phyloP scores from a whole-genome alignment of 257 asterid genomes.

The Cruciata laevipes region DNA sequence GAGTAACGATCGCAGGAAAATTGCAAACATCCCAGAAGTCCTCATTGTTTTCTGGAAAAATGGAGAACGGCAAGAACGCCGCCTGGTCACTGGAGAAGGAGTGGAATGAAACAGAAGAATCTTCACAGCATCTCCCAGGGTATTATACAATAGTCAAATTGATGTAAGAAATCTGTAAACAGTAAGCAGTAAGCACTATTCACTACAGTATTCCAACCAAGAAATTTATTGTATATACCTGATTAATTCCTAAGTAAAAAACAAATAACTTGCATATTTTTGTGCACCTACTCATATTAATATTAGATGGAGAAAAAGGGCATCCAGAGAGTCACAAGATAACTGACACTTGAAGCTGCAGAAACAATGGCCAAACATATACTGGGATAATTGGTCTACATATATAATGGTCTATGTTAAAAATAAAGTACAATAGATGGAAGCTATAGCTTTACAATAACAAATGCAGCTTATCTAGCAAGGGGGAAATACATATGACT shows the following conservation, averaged over 20 bases:
- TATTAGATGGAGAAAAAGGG: background rate
- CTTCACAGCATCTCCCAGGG: background rate
- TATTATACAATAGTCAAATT: background rate
- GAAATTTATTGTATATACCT: background rate
- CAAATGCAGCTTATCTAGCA: slow-evolving; percentile 12
- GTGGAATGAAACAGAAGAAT: background rate
- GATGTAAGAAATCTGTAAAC: background rate
- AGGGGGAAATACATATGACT: slow-evolving; percentile 5
- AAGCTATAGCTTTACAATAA: slow-evolving; percentile 6
- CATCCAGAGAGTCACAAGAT: background rate
- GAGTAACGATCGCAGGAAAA: background rate
- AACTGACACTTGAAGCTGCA: background rate
- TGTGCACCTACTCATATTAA: background rate
- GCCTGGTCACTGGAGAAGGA: background rate
- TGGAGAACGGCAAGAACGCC: background rate
- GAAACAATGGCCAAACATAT: slow-evolving; percentile 1
- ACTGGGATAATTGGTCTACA: background rate
- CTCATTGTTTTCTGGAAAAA: background rate
- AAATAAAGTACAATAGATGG: background rate
- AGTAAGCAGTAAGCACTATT: background rate
- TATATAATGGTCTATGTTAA: slow-evolving; percentile 5
- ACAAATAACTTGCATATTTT: background rate
- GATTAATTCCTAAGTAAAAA: background rate
- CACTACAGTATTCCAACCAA: background rate
- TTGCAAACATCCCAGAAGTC: slow-evolving; percentile 5